These are phyloP conservation scores for Ogataea angusta DNA, from an alignment of 805 yeast genomes.

Conservation along the genomic window DNA sequence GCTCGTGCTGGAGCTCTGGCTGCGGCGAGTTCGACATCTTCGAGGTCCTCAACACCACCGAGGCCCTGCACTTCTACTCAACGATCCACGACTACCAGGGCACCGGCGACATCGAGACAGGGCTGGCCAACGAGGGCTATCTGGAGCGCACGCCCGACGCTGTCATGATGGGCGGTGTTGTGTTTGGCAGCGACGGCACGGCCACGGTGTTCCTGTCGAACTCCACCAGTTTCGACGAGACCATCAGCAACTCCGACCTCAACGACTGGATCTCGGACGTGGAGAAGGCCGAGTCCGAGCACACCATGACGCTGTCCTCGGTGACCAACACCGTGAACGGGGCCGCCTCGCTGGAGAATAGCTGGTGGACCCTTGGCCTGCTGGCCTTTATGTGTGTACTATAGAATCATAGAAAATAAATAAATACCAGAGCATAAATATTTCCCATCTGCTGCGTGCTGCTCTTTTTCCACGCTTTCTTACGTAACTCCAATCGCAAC, in stretches of 20 bases:
- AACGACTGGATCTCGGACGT: slow-evolving; percentile 41
- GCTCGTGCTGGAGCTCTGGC: slow-evolving; percentile 76
- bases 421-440: not conserved
- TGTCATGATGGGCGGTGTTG: slow-evolving; percentile 69
- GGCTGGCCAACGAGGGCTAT: slow-evolving; percentile 56
- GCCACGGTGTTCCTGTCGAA: slow-evolving; percentile 61
- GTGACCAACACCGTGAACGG: slow-evolving; percentile 11
- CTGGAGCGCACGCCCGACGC: slow-evolving; percentile 49
- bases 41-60: slow-evolving; percentile 66
- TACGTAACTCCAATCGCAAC: too few relatives aligned
- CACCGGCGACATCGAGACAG: slow-evolving; percentile 56
- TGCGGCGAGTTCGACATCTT: slow-evolving; percentile 79
- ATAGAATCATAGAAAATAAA: too few relatives aligned
- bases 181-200: slow-evolving; percentile 58
- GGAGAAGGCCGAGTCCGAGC: slow-evolving; percentile 14
- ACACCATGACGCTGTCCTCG: slow-evolving; percentile 21
- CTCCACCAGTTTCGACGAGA: slow-evolving; percentile 44
- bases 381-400: slow-evolving; percentile 1
- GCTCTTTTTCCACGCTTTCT: too few relatives aligned
- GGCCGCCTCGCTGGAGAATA: slow-evolving; percentile 1
- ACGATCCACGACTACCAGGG: slow-evolving; percentile 79
- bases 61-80: slow-evolving; percentile 52
- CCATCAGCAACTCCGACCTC: slow-evolving; percentile 44
- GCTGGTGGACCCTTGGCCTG: slow-evolving; percentile 3
- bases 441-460: not conserved